Evolutionary conservation across 106 monocot species (phyloP), one percentile per base, ranked within the genome.

Genomic region (Chionographis japonica): DNA sequence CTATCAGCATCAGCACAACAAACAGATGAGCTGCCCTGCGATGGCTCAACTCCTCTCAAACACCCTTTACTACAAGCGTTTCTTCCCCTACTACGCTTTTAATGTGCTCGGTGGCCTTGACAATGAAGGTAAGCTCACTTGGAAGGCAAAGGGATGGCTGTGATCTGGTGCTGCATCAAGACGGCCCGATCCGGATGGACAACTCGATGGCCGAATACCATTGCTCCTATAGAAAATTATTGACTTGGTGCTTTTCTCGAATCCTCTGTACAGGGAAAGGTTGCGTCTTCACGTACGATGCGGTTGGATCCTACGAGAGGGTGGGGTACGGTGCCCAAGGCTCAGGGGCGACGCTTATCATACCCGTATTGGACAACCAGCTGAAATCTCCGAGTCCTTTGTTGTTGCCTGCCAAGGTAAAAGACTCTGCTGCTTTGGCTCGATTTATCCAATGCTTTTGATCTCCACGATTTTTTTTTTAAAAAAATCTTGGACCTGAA

Each of bases 1-100:
- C 39, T 98, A 98, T 85, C 97, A 98, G 60, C 97, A 98, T 74
- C 97, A 98, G 62, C 97, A 98, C 68, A 92, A 87, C 70, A 98
- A 98, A 54, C 86, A 92, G 63, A 98, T 98, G 97, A 87, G 89
- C 72, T 98, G 97, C 59, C 97, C 97, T 61, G 97, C 92, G 6
- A 92, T 98, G 97, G 97, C 80, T 37, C 89, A 90, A 27, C 92
- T 98, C n/a, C 81, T 98, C 14, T 98, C 97, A 40, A 98, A 98
- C 62, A 92, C 92, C 7, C 85, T 98, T 50, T 98, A 98, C 74
- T 98, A 92, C 83, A 98, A 98, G 58, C 89, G 97, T 15, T 98
- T 98, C 77, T 98, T 98, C 58, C 97, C 97, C 4, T 98, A 92
- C 58, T 98, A 98, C 54, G 86, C 97, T 56, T 98, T 98, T 67